phyloP scores from a whole-genome alignment of 2,329 filamentous ascomycete genomes.

The Aspergillus sp. region DNA sequence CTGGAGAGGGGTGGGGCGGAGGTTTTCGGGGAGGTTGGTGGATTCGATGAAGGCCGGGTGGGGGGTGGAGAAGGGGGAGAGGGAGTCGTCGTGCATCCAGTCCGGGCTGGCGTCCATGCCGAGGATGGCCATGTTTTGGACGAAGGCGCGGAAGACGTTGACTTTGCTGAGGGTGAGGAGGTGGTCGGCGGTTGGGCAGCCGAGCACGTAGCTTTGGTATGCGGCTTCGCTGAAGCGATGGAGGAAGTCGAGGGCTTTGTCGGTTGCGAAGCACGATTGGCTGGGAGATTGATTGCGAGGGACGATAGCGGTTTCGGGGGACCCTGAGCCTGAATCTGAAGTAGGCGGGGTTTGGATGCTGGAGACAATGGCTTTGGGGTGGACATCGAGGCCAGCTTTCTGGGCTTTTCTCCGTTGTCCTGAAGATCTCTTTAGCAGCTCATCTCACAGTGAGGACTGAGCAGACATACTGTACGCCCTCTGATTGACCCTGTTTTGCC shows the following conservation, averaged over 20 bases:
- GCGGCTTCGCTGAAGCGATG: constrained; percentile 15
- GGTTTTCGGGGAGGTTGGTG: constrained; percentile 16
- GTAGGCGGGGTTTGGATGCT: neutral
- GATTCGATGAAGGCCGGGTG: constrained; percentile 5
- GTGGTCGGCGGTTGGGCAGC: constrained; percentile 24
- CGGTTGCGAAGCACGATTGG: neutral
- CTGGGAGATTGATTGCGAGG: constrained; percentile 1
- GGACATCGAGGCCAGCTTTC: neutral
- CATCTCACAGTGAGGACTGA: neutral
- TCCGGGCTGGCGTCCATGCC: constrained; percentile 13
- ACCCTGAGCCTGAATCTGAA: too few species aligned
- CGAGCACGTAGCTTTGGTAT: constrained; percentile 19
- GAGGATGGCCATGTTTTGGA: constrained; percentile 22
- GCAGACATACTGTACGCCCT: constrained; percentile 21
- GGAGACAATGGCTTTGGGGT: neutral
- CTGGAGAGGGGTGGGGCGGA: constrained; percentile 38
- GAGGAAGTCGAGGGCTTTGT: constrained; percentile 4
- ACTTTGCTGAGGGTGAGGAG: constrained; percentile 28
- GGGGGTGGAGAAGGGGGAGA: constrained; percentile 20
- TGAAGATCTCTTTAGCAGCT: neutral
- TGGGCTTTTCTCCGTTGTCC: constrained; percentile 17
- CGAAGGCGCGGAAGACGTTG: constrained; percentile 32
- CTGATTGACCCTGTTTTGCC: constrained; percentile 28
- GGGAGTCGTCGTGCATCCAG: constrained; percentile 22
- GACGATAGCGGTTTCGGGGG: too few species aligned